Conservation (phyloP, 208 protist species). For the Trypanosoma vivax region DNA sequence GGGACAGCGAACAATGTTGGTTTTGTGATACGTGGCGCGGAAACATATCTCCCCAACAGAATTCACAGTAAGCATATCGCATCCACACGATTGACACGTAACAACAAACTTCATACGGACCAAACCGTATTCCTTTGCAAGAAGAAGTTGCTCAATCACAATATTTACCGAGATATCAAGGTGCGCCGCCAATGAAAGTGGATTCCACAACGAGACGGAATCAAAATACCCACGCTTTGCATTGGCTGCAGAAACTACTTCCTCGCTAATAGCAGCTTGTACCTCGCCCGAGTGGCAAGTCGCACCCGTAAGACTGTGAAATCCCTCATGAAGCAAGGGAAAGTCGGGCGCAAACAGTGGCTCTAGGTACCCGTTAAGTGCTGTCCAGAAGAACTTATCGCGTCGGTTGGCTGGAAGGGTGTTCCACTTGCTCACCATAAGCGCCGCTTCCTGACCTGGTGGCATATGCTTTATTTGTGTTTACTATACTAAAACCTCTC, state of each 20-base stretch:
- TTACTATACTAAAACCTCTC: not conserved
- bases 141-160: slow-evolving; percentile 72
- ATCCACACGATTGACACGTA: slow-evolving; percentile 66
- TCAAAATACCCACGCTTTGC: slow-evolving; percentile 44
- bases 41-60: slow-evolving; percentile 62
- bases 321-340: slow-evolving; percentile 43
- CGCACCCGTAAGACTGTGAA: slow-evolving; percentile 33
- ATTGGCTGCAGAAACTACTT: slow-evolving; percentile 36
- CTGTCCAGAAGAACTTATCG: slow-evolving; percentile 61
- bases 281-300: slow-evolving; percentile 32
- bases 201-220: slow-evolving; percentile 72
- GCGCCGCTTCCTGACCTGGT: not conserved
- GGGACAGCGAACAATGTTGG: slow-evolving; percentile 62
- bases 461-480: not conserved
- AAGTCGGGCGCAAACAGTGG: slow-evolving; percentile 33
- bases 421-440: slow-evolving; percentile 22
- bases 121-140: slow-evolving; percentile 54
- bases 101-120: slow-evolving; percentile 63
- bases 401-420: slow-evolving; percentile 37
- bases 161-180: slow-evolving; percentile 40
- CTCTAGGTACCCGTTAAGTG: slow-evolving; percentile 44
- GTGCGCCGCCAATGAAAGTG: slow-evolving; percentile 40
- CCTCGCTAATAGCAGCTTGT: slow-evolving; percentile 21
- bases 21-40: slow-evolving; percentile 49
- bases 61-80: slow-evolving; percentile 51